A percentile compares a stretch with the other conserved stretches of the same genome.
phyloP scores from a whole-genome alignment of 495 filamentous ascomycete genomes.

The Tuber borchii region DNA sequence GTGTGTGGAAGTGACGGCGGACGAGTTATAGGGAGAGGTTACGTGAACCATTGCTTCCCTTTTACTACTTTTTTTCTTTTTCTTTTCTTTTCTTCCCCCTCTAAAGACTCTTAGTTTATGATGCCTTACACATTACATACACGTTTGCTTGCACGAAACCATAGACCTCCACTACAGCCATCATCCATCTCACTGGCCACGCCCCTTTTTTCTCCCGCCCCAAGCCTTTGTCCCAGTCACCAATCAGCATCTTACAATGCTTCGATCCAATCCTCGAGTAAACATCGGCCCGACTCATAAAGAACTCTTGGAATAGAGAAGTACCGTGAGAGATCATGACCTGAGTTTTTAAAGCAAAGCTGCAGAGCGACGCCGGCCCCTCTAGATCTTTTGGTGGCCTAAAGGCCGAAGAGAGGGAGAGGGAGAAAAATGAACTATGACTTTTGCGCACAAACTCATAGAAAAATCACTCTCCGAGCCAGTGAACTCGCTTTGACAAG shows the following conservation, averaged over 20 bases:
- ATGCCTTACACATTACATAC: constrained; percentile 1
- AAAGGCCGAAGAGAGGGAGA: constrained; percentile 11
- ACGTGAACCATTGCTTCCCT: constrained; percentile 18
- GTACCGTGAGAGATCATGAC: background rate
- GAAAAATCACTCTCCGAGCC: constrained; percentile 1
- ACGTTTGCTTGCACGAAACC: background rate
- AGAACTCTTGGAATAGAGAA: background rate
- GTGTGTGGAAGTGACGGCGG: constrained; percentile 36
- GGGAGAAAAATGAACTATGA: background rate
- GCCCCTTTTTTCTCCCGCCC: constrained; percentile 25
- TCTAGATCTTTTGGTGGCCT: constrained; percentile 12
- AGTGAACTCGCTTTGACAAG: background rate
- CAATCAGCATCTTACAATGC: constrained; percentile 13
- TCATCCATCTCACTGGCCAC: constrained; percentile 9
- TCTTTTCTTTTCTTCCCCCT: constrained; percentile 7
- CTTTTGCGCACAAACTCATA: background rate
- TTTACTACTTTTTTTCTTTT: constrained; percentile 10
- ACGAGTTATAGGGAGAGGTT: constrained; percentile 22
- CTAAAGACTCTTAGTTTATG: constrained; percentile 16
- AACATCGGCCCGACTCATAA: background rate
- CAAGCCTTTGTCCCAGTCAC: constrained; percentile 12
- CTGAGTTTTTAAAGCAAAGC: background rate
- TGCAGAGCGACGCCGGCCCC: background rate
- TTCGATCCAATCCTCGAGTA: background rate
- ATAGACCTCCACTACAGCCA: background rate